Evolutionary conservation across 768 basidiomycete species (phyloP), one percentile per base, ranked within the genome.

Genomic region (Cystobasidium onofrii): DNA sequence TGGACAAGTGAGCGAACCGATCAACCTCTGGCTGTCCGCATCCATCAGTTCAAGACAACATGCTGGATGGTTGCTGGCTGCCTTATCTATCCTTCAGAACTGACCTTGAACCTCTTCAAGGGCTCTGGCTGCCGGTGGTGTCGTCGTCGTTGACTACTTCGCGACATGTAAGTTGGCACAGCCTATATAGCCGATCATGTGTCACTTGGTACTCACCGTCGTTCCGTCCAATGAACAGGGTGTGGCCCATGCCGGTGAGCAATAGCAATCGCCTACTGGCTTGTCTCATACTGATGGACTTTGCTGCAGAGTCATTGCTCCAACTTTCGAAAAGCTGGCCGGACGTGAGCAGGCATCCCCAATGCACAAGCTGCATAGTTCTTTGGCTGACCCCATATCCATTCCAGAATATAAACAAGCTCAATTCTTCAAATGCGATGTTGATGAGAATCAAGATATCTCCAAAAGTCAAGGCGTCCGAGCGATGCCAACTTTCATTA

Each of bases 271-370:
- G 13, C 18, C 4, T 36, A 25, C 25, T 20, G 3, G 3, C 29
- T 71, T 33, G 9, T 10, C 69, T 60, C 36, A 20, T 1, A 36
- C 55, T 39, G 39, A 39, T 39, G 39, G 15, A 7, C 54, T 1
- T 91, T 90, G 91, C 92, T 90, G 90, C 79, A 89, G 90, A 80
- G 84, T 84, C 50, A 92, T 92, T 75, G 90, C 90, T 1, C 91
- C 91, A 1, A 81, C 84, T 0, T 92, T 85, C 75, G 90, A 91
- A 77, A 82, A 85, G 0, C 82, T 92, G 1, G 85, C 90, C 6
- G 88, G 87, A 77, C 82, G 57, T 60, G 23, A 60, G 57, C 57
- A 60, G 7, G 27, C 27, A 54, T 54, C 7, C 6, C 6, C 52
- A 54, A n/a, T 54, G 52, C 52, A n/a, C n/a, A n/a, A n/a, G n/a